Evolutionary conservation across 768 basidiomycete genomes (phyloP).

Genomic region (Mycena belliarum): DNA sequence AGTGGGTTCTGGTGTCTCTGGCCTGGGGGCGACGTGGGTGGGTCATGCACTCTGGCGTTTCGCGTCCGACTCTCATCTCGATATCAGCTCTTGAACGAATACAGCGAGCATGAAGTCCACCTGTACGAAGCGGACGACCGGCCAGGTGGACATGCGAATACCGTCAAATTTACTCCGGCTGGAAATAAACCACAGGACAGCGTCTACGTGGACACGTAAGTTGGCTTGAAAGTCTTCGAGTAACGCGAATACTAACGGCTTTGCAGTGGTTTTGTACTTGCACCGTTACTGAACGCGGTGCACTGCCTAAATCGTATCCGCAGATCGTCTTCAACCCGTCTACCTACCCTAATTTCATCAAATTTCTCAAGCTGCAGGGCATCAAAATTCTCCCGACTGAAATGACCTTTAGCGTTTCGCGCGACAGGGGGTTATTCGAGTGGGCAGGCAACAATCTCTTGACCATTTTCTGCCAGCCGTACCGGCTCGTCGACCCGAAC

Average conservation of each 20-base stretch:
- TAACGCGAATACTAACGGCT: not conserved
- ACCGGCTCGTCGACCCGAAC: constrained; percentile 57
- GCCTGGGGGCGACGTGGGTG: constrained; percentile 78
- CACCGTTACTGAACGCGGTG: not conserved
- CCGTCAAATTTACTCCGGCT: constrained; percentile 52
- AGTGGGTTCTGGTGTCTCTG: constrained; percentile 77
- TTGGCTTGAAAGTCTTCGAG: constrained; percentile 11
- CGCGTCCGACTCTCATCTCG: not conserved
- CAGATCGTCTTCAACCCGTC: constrained; percentile 77
- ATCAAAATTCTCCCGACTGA: constrained; percentile 59
- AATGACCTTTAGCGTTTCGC: constrained; percentile 80
- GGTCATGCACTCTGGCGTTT: constrained; percentile 14
- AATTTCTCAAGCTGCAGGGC: constrained; percentile 54
- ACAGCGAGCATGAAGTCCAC: constrained; percentile 74
- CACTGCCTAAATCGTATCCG: not conserved
- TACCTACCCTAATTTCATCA: constrained; percentile 79
- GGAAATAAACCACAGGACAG: constrained; percentile 33
- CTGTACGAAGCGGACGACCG: constrained; percentile 68
- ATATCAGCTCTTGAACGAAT: constrained; percentile 65
- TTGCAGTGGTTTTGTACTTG: constrained; percentile 57
- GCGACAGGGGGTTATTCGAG: constrained; percentile 69
- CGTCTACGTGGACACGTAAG: constrained; percentile 72
- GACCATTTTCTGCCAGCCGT: constrained; percentile 68
- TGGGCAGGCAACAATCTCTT: constrained; percentile 71
- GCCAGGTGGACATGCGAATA: constrained; percentile 79